Evolutionary conservation across 1,284 basidiomycete genomes (phyloP), one percentile per base, ranked within the genome.

Genomic region (Sporisorium exsertum): DNA sequence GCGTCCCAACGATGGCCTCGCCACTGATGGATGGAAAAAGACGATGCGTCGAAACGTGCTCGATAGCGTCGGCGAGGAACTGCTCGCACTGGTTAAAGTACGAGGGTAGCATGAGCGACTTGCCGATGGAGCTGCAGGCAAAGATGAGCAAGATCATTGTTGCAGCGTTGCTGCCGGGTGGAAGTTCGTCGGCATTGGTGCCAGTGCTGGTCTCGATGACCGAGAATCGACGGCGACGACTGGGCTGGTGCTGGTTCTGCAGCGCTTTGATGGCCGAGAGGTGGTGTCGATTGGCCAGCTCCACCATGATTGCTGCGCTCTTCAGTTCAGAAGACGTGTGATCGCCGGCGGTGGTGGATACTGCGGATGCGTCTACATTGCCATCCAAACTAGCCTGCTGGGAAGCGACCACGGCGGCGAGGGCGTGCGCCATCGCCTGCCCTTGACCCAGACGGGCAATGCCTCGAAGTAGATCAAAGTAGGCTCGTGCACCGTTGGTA

Each of bases 71-170:
- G 18, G 67, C 63, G 12, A 75, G 67, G 52, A 70, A 75, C 33
- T 75, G 67, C 51, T 75, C 72, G 60, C 67, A 70, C 55, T 75
- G 72, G 32, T 75, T 70, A 49, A 75, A 71, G 58, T 75, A 75
- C 12, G 72, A 75, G 1, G 72, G 67, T 43, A 75, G 55, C 72
- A 75, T 75, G n/a, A 75, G 63, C 33, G 66, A 70, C 55, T 75
- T 75, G 47, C 67, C 67, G 12, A 57, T 64, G 13, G 53, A 52
- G 42, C 67, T 62, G 61, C 72, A 75, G 9, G 72, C 63, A 18
- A 64, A 33, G 51, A 75, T 70, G 55, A 75, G 67, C 49, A 75
- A 29, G 51, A 75, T 59, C 72, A 75, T 75, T 10, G 58, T 58
- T 1, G 62, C 63, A 15, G 72, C 72, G 35, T 75, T 75, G 64